A percentile compares a stretch with the other conserved stretches of the same genome.
These are phyloP conservation scores for Psilocybe mexicana DNA, from an alignment of 1,284 basidiomycete species.

Conservation along the genomic window DNA sequence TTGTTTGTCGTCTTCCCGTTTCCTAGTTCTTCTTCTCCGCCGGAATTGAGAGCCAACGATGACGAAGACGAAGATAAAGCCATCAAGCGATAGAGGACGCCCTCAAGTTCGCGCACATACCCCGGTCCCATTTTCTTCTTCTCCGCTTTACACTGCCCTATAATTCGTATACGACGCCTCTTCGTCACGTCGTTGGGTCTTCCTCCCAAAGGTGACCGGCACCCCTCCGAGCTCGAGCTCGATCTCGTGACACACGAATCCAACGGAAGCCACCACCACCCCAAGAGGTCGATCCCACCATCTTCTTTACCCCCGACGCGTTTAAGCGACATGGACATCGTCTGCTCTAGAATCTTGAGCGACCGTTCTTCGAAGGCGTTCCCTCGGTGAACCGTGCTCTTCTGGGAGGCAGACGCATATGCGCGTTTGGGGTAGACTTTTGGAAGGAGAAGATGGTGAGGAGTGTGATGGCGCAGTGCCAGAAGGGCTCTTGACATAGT, in stretches of 20 bases:
- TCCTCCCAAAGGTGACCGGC: neutral
- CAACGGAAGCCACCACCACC: slow-evolving; percentile 82
- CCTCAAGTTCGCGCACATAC: slow-evolving; percentile 86
- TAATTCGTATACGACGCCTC: slow-evolving; percentile 62
- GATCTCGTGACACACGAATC: neutral
- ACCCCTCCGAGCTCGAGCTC: too few species aligned
- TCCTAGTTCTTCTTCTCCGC: too few species aligned
- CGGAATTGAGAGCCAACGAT: too few species aligned
- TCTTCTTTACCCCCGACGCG: slow-evolving; percentile 82
- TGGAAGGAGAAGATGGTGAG: too few species aligned
- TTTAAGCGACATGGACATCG: slow-evolving; percentile 78
- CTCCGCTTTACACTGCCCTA: slow-evolving; percentile 91
- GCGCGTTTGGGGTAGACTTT: neutral
- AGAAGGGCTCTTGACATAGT: too few species aligned
- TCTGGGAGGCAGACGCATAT: neutral
- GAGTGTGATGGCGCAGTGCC: too few species aligned
- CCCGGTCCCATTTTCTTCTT: slow-evolving; percentile 76
- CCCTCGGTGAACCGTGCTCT: slow-evolving; percentile 48
- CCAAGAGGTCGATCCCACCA: slow-evolving; percentile 86
- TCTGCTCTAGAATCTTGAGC: slow-evolving; percentile 55
- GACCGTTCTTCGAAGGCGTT: slow-evolving; percentile 77
- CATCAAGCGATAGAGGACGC: slow-evolving; percentile 61
- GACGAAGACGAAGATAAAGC: slow-evolving; percentile 11
- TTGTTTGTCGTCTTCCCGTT: too few species aligned
- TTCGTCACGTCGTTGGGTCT: slow-evolving; percentile 2